These are phyloP conservation scores for Pisolithus albus DNA, from an alignment of 768 basidiomycete species.

Conservation along the genomic window DNA sequence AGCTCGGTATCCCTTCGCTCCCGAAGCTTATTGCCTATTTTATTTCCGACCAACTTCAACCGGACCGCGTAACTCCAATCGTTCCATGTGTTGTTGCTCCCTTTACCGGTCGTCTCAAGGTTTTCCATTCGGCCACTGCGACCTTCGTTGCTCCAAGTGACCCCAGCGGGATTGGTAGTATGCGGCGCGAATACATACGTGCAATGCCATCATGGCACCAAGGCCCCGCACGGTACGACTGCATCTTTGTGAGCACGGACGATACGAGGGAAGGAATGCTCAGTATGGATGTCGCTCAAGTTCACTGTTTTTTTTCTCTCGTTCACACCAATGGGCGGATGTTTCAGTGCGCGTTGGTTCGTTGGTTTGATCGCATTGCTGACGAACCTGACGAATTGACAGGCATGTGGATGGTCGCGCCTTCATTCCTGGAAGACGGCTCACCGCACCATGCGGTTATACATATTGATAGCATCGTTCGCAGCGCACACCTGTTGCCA, in stretches of 20 bases:
- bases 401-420: slow-evolving; percentile 18
- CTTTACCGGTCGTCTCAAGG: background rate
- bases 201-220: slow-evolving; percentile 23
- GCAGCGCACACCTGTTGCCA: slow-evolving; percentile 18
- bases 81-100: background rate
- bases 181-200: slow-evolving; percentile 26
- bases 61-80: too few species aligned
- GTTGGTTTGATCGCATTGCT: slow-evolving; percentile 12
- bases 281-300: slow-evolving; percentile 20
- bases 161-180: slow-evolving; percentile 9
- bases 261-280: slow-evolving; percentile 15
- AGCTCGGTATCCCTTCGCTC: background rate
- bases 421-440: slow-evolving; percentile 5
- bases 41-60: background rate
- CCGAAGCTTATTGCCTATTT: background rate
- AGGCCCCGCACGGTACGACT: slow-evolving; percentile 22
- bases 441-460: slow-evolving; percentile 2
- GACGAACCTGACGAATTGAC: slow-evolving; percentile 12
- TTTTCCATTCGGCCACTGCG: background rate
- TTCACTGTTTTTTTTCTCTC: slow-evolving; percentile 18
- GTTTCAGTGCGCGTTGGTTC: slow-evolving; percentile 10
- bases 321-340: background rate
- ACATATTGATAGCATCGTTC: slow-evolving; percentile 11
- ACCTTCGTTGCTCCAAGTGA: background rate
- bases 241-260: slow-evolving; percentile 20